These are phyloP conservation scores for Noccaea caerulescens DNA, from an alignment of 345 rosid genomes.

Conservation along the genomic window DNA sequence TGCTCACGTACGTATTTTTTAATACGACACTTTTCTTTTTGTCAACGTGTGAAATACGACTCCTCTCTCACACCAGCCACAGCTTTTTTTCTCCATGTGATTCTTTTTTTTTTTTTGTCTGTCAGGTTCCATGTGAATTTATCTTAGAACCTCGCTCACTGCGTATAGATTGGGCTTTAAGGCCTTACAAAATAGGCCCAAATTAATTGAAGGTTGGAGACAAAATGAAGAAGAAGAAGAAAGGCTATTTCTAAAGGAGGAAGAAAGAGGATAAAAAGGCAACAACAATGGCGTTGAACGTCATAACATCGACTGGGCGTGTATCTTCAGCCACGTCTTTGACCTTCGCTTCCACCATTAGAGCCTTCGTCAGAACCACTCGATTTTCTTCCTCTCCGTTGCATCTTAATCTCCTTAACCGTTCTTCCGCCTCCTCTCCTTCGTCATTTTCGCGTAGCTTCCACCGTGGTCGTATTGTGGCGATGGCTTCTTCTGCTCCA, in stretches of 20 bases:
- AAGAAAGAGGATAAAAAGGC: neutral
- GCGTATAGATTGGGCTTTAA: slow-evolving; percentile 6
- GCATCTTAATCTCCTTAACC: slow-evolving; percentile 12
- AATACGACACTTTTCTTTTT: slow-evolving; percentile 5
- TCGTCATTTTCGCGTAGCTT: slow-evolving; percentile 43
- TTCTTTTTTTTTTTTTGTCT: neutral
- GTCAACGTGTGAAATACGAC: slow-evolving; percentile 26
- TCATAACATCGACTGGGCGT: slow-evolving; percentile 47
- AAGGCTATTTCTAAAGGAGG: neutral
- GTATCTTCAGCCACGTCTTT: slow-evolving; percentile 44
- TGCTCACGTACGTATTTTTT: slow-evolving; percentile 7
- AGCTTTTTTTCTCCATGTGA: neutral
- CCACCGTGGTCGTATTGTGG: slow-evolving; percentile 51
- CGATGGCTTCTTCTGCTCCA: slow-evolving; percentile 59
- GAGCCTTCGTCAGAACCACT: slow-evolving; percentile 4
- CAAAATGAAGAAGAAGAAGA: neutral
- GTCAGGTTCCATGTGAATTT: slow-evolving; percentile 26
- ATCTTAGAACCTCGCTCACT: neutral
- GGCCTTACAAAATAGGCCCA: slow-evolving; percentile 18
- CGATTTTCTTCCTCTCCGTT: slow-evolving; percentile 26
- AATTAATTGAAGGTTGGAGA: neutral
- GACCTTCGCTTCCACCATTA: slow-evolving; percentile 35
- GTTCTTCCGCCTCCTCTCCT: slow-evolving; percentile 38
- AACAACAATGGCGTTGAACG: slow-evolving; percentile 48
- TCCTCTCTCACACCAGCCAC: slow-evolving; percentile 28